A percentile compares a stretch with the other conserved stretches of the same genome.
Conservation (phyloP, 345 rosid species). For the Toxicodendron radicans region DNA sequence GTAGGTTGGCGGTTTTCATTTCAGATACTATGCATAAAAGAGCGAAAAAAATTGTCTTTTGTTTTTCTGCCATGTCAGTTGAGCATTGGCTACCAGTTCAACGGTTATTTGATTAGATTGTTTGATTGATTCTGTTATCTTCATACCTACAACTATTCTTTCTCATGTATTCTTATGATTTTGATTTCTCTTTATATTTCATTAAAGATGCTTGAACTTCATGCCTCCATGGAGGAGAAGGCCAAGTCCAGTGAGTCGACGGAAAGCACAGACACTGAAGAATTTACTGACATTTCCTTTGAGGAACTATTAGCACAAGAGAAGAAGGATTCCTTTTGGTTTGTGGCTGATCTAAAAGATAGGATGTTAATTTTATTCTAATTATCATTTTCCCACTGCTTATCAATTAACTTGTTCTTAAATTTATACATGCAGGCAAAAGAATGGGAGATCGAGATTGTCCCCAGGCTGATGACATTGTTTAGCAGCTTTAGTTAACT, state of each 20-base stretch:
- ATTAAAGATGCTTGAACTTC: slow-evolving; percentile 72
- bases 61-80: background rate
- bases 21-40: background rate
- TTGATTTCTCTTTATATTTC: slow-evolving; percentile 21
- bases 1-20: background rate
- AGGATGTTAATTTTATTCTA: background rate
- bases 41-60: background rate
- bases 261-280: slow-evolving; percentile 45
- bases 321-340: slow-evolving; percentile 92
- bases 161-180: slow-evolving; percentile 3
- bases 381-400: background rate
- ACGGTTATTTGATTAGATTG: background rate
- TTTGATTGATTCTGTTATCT: background rate
- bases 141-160: background rate
- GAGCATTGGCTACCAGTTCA: background rate
- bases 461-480: slow-evolving; percentile 29
- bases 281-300: slow-evolving; percentile 69
- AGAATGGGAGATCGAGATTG: slow-evolving; percentile 60
- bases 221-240: slow-evolving; percentile 59
- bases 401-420: background rate
- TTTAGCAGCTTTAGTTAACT: slow-evolving; percentile 11
- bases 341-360: slow-evolving; percentile 23
- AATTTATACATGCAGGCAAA: slow-evolving; percentile 59
- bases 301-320: slow-evolving; percentile 90
- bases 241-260: slow-evolving; percentile 41